phyloP scores from a whole-genome alignment of 148 eudicot genomes.

The Rhododendron ovatum region DNA sequence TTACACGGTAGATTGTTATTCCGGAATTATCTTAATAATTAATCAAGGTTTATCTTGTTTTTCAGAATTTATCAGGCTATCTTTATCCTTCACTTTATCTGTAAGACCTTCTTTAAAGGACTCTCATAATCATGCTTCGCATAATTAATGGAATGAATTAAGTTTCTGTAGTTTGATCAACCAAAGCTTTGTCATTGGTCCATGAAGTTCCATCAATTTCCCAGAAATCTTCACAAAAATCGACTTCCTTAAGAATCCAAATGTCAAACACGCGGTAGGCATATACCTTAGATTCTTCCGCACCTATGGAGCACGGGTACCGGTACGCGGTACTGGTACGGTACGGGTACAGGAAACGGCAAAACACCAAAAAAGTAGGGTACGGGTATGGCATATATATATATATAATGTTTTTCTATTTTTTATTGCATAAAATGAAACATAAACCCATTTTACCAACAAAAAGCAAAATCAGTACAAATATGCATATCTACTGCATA shows the following conservation, averaged over 20 bases:
- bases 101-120: background rate
- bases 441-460: too few species aligned
- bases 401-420: too few species aligned
- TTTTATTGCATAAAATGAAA: too few species aligned
- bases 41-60: background rate
- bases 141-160: background rate
- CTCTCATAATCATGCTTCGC: background rate
- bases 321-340: too few species aligned
- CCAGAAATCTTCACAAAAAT: background rate
- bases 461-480: too few species aligned
- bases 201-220: background rate
- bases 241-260: conserved; percentile 11
- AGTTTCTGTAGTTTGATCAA: background rate
- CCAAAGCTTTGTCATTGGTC: background rate
- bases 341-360: too few species aligned
- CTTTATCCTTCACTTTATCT: background rate
- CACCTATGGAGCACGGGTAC: too few species aligned
- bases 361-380: too few species aligned
- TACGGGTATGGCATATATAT: too few species aligned
- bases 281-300: conserved; percentile 53
- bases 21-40: background rate
- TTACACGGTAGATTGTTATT: background rate
- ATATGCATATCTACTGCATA: too few species aligned
- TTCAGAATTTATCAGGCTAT: too few species aligned
- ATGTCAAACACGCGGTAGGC: conserved; percentile 40